Conservation (phyloP, 306 rosid species). For the Medicago lupulina region DNA sequence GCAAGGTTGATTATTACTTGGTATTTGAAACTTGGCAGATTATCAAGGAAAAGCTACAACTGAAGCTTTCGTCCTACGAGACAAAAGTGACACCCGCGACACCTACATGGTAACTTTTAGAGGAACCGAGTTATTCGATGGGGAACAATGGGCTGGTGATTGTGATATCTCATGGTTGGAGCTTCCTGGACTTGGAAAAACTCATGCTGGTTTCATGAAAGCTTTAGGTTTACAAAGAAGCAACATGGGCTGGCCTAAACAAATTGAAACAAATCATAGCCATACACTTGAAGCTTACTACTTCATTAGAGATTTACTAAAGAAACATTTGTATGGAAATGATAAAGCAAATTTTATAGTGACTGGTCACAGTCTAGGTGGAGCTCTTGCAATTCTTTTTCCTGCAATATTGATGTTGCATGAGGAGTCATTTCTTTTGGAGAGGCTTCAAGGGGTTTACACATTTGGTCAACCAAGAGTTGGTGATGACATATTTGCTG, state of each 20-base stretch:
- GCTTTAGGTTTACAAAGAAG: slow-evolving; percentile 56
- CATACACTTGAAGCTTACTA: slow-evolving; percentile 52
- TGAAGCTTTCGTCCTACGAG: slow-evolving; percentile 53
- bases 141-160: slow-evolving; percentile 69
- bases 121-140: slow-evolving; percentile 68
- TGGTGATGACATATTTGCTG: slow-evolving; percentile 53
- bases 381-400: slow-evolving; percentile 59
- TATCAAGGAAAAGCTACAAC: slow-evolving; percentile 60
- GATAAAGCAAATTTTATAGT: slow-evolving; percentile 45
- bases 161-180: slow-evolving; percentile 69
- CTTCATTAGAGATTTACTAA: slow-evolving; percentile 46
- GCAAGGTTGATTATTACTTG: background rate
- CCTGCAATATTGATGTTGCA: slow-evolving; percentile 54
- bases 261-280: background rate
- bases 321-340: slow-evolving; percentile 24
- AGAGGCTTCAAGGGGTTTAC: slow-evolving; percentile 68
- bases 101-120: slow-evolving; percentile 66
- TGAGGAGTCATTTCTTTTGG: slow-evolving; percentile 50
- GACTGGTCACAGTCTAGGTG: slow-evolving; percentile 66
- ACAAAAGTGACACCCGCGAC: slow-evolving; percentile 40
- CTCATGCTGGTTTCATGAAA: slow-evolving; percentile 80
- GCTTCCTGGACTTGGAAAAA: slow-evolving; percentile 47
- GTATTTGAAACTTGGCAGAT: slow-evolving; percentile 41
- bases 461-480: slow-evolving; percentile 83
- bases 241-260: slow-evolving; percentile 52